Percentiles rank a stretch among this genome's conserved stretches.
These are phyloP conservation scores for Lipomyces mesembrius DNA, from an alignment of 805 yeast genomes.

Conservation along the genomic window DNA sequence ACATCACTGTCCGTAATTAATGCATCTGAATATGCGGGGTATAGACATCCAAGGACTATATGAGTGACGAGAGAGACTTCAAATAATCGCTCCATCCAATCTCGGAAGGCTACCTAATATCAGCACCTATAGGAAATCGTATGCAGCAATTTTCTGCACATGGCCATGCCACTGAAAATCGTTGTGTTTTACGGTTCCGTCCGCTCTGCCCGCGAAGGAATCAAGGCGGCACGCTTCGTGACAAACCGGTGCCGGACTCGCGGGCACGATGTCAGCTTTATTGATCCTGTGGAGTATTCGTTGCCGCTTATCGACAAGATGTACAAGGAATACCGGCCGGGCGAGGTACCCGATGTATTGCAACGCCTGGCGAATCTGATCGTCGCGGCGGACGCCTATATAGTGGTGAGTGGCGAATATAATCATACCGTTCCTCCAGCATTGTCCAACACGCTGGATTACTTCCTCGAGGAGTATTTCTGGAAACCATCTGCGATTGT, in stretches of 20 bases:
- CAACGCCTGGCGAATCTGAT: slow-evolving; percentile 6
- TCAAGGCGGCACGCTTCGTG: slow-evolving; percentile 11
- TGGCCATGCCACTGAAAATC: slow-evolving; percentile 1
- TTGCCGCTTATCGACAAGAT: slow-evolving; percentile 6
- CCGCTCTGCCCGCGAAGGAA: slow-evolving; percentile 6
- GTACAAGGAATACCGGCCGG: slow-evolving; percentile 10
- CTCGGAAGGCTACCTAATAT: too few species aligned
- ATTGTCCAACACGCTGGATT: slow-evolving; percentile 1
- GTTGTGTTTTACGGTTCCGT: slow-evolving; percentile 8
- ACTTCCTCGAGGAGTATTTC: slow-evolving; percentile 6
- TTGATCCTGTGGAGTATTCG: slow-evolving; percentile 5
- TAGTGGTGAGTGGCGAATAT: slow-evolving; percentile 5
- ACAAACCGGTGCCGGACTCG: slow-evolving; percentile 2
- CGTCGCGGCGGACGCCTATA: slow-evolving; percentile 5
- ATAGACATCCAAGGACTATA: too few species aligned
- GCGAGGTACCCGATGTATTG: slow-evolving; percentile 1
- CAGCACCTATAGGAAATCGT: background rate
- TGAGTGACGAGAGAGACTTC: too few species aligned
- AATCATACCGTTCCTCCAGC: slow-evolving; percentile 4
- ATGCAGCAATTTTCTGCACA: background rate
- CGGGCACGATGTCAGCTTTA: slow-evolving; percentile 4
- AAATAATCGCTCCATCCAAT: too few species aligned
- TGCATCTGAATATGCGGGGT: too few species aligned
- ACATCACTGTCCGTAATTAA: too few species aligned
- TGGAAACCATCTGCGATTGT: slow-evolving; percentile 7